Evolutionary conservation across 106 monocot species (phyloP), one percentile per base, ranked within the genome.

Genomic region (Dendrobium officinale): DNA sequence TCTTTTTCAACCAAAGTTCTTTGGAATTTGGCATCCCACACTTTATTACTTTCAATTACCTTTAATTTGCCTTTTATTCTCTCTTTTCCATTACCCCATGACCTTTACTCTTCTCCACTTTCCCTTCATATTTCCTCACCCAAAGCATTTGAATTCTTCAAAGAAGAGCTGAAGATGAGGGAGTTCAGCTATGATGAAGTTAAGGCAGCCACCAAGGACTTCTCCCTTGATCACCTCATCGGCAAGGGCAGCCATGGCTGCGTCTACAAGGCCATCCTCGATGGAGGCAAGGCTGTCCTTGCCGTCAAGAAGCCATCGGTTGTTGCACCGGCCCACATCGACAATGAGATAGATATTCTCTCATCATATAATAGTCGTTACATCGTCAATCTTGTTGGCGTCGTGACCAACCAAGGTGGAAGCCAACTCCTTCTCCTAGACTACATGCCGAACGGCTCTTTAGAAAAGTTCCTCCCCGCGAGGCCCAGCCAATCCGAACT

Each of bases 161-260:
- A 43, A 41, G 67, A 33, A 68, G 37, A 79, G 26, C n/a, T 2
- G 47, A 82, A 4, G 54, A 91, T 94, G 96, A 87, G 79, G 83
- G 86, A 94, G 75, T 90, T 86, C 79, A 88, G 77, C 84, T 92
- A 92, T 78, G 84, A 72, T 5, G 90, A 88, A 58, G 80, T 96
- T 42, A 85, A 82, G 74, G 67, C 81, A 29, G 86, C 93, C 61
- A 94, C 96, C 48, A 68, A 84, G 4, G 87, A 82, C 79, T 97
- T 97, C 85, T 43, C 90, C 18, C 45, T 84, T 27, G 86, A 89
- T 27, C 84, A 26, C 20, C 77, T 97, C 58, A 81, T 97, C 24
- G 96, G 96, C 6, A 93, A 94, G 77, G 96, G 96, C 51, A 97
- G 96, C 90, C 96, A 97, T 75, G 96, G 96, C 17, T 74, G 72